Percentiles rank a stretch among this genome's conserved stretches.
These are phyloP conservation scores for Coniosporium tulheliwenetii DNA, from an alignment of 2,329 filamentous ascomycete genomes.

Conservation along the genomic window DNA sequence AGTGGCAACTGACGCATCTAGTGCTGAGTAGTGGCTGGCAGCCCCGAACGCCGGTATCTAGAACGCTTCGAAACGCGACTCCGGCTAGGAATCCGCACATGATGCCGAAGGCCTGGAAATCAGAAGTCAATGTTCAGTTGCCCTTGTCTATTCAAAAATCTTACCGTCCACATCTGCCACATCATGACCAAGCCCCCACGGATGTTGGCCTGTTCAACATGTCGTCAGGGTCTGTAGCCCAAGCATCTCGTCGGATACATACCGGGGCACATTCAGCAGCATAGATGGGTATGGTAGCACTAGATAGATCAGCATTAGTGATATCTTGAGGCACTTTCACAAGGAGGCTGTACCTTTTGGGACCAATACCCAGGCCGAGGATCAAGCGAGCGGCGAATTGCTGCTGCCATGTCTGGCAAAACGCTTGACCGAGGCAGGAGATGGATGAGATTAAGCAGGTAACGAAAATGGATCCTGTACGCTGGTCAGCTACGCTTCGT, in stretches of 20 bases:
- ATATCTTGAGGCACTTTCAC: too few species aligned
- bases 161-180: slow-evolving; percentile 24
- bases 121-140: too few species aligned
- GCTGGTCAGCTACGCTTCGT: too few species aligned
- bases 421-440: slow-evolving; percentile 50
- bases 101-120: slow-evolving; percentile 4
- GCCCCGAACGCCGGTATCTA: too few species aligned
- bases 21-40: background rate
- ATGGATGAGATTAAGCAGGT: slow-evolving; percentile 42
- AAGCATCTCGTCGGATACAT: too few species aligned
- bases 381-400: background rate
- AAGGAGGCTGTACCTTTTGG: slow-evolving; percentile 2
- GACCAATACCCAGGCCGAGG: slow-evolving; percentile 7
- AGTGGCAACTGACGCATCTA: slow-evolving; percentile 1
- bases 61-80: background rate
- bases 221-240: slow-evolving; percentile 4
- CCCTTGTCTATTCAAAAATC: too few species aligned
- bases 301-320: too few species aligned
- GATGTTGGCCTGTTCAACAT: slow-evolving; percentile 29
- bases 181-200: slow-evolving; percentile 32
- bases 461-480: slow-evolving; percentile 19
- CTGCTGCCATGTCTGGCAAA: slow-evolving; percentile 33
- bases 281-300: slow-evolving; percentile 10
- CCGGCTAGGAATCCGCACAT: slow-evolving; percentile 4
- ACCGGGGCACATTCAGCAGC: slow-evolving; percentile 19